Evolutionary conservation across 352 stramenopile genomes (phyloP).

Genomic region (Thraustochytrium sp.): DNA sequence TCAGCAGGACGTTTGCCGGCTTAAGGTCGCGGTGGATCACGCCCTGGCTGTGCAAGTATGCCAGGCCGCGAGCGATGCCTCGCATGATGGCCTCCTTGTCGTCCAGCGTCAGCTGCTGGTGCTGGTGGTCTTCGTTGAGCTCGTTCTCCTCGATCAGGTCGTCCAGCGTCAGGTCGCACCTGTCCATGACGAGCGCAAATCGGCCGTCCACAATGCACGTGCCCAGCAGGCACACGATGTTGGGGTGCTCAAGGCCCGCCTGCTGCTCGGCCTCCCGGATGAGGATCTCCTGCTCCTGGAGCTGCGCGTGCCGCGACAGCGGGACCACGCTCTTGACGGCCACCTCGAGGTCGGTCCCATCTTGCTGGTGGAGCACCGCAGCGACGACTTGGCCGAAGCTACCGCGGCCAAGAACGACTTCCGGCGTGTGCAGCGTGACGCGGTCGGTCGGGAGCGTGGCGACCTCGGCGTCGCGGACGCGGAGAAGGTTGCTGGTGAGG

Average conservation of each 20-base stretch:
- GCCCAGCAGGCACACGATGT: conserved; percentile 18
- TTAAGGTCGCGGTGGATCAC: conserved; percentile 90
- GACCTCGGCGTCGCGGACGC: background rate
- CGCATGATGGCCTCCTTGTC: background rate
- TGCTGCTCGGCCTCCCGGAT: background rate
- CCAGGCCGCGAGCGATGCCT: conserved; percentile 55
- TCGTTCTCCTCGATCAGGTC: background rate
- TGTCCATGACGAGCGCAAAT: conserved; percentile 6
- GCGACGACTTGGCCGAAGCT: background rate
- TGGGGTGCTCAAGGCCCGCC: background rate
- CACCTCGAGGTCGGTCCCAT: background rate
- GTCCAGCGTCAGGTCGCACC: background rate
- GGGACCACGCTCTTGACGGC: background rate
- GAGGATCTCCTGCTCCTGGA: background rate
- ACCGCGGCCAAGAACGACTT: background rate
- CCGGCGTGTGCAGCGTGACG: background rate
- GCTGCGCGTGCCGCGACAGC: background rate
- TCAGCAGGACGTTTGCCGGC: conserved; percentile 82
- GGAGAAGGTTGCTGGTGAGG: background rate
- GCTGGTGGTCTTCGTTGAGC: no score
- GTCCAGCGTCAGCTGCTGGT: background rate
- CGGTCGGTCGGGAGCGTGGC: background rate
- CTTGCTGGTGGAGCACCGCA: background rate
- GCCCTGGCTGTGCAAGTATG: conserved; percentile 76
- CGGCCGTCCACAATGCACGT: conserved; percentile 9